phyloP scores from a whole-genome alignment of 306 rosid genomes.

The Castanea sativa region DNA sequence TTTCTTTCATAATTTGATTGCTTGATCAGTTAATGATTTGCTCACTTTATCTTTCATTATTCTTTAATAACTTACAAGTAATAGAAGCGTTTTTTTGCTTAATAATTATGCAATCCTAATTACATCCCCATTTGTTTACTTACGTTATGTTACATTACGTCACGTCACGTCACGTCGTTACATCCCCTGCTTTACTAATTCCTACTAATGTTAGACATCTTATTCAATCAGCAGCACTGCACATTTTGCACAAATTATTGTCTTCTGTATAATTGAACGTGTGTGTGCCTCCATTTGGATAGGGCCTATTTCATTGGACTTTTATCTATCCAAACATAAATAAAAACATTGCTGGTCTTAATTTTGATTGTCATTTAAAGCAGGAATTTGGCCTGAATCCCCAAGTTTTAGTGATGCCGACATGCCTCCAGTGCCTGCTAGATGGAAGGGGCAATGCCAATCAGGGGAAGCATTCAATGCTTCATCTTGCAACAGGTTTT shows the following conservation, averaged over 20 bases:
- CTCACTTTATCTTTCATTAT: not conserved
- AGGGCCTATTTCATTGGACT: not conserved
- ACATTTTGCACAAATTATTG: not conserved
- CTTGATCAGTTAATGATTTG: not conserved
- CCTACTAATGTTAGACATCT: not conserved
- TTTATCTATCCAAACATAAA: not conserved
- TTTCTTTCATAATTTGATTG: not conserved
- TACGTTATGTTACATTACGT: too few species aligned
- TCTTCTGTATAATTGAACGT: constrained; percentile 2
- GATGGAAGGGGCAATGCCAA: constrained; percentile 74
- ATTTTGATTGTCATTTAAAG: constrained; percentile 15
- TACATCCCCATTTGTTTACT: not conserved
- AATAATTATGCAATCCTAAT: not conserved
- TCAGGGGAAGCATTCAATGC: constrained; percentile 75
- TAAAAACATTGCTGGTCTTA: not conserved
- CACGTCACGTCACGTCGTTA: not conserved
- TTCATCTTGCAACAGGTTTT: constrained; percentile 78
- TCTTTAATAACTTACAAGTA: not conserved
- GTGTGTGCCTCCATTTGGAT: not conserved
- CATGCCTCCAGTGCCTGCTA: constrained; percentile 65
- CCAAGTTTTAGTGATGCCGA: constrained; percentile 63
- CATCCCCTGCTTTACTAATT: not conserved
- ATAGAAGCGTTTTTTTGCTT: not conserved
- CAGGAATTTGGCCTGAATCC: constrained; percentile 93
- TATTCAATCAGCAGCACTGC: not conserved